Evolutionary conservation across 768 basidiomycete species (phyloP).

Genomic region (Rubroboletus pulcherrimus): DNA sequence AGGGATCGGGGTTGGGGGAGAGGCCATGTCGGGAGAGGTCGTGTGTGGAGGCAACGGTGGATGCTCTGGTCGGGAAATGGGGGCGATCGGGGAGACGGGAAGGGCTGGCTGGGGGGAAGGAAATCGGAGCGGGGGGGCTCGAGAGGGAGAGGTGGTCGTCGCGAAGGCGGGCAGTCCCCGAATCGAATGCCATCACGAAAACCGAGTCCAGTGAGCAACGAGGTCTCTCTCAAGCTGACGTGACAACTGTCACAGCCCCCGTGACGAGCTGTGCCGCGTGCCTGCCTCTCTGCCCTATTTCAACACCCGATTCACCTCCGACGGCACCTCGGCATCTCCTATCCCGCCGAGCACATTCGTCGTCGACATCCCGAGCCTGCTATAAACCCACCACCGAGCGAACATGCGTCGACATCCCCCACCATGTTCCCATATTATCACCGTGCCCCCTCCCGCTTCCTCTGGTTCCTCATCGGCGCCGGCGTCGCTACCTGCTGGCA

Average conservation of each 20-base stretch:
- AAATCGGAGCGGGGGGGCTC: slow-evolving; percentile 25
- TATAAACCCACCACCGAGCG: slow-evolving; percentile 13
- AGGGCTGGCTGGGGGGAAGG: slow-evolving; percentile 35
- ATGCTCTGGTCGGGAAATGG: slow-evolving; percentile 57
- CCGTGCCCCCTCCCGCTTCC: slow-evolving; percentile 50
- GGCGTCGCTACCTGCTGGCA: slow-evolving; percentile 35
- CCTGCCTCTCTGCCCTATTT: not conserved
- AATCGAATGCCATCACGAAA: slow-evolving; percentile 25
- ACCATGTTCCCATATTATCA: slow-evolving; percentile 24
- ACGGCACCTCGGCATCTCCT: slow-evolving; percentile 15
- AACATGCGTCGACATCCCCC: not conserved
- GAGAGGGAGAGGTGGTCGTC: slow-evolving; percentile 18
- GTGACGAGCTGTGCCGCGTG: slow-evolving; percentile 3
- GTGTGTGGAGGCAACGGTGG: slow-evolving; percentile 52
- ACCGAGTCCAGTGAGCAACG: not conserved
- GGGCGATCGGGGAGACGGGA: slow-evolving; percentile 49
- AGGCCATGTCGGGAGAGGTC: slow-evolving; percentile 51
- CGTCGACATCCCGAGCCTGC: not conserved
- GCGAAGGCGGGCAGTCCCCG: slow-evolving; percentile 28
- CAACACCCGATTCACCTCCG: slow-evolving; percentile 8
- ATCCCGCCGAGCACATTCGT: slow-evolving; percentile 26
- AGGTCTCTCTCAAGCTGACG: slow-evolving; percentile 3
- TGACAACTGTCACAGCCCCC: slow-evolving; percentile 23
- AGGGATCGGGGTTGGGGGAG: too few species aligned
- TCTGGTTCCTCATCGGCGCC: slow-evolving; percentile 71